Conservation (phyloP, 1,284 basidiomycete genomes). For the Neonothopanus nambi region DNA sequence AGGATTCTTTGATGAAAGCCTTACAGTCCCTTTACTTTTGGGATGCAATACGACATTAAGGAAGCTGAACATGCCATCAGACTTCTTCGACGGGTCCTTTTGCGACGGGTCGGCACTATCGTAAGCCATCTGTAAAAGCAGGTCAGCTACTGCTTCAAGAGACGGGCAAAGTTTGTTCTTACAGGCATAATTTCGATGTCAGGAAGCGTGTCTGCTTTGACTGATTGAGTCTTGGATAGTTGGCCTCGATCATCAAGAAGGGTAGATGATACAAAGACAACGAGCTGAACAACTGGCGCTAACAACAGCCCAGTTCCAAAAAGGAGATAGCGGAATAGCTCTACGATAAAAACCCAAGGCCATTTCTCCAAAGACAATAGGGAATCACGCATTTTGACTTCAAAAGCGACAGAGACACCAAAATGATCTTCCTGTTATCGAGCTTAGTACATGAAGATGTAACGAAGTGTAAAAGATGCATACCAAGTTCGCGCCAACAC, state of each 20-base stretch:
- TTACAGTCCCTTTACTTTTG: slow-evolving; percentile 11
- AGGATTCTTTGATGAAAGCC: slow-evolving; percentile 11
- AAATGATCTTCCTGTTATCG: slow-evolving; percentile 12
- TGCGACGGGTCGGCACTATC: slow-evolving; percentile 1
- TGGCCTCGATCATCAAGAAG: slow-evolving; percentile 7
- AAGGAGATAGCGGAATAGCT: slow-evolving; percentile 13
- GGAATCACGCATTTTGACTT: slow-evolving; percentile 8
- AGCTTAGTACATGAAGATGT: no score
- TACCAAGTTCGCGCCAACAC: slow-evolving; percentile 17
- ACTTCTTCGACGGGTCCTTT: background rate
- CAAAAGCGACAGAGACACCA: slow-evolving; percentile 10
- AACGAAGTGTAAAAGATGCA: background rate
- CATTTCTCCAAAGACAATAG: slow-evolving; percentile 1
- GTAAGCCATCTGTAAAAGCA: slow-evolving; percentile 1
- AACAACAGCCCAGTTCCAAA: slow-evolving; percentile 15
- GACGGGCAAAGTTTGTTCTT: background rate
- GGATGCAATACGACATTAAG: slow-evolving; percentile 13
- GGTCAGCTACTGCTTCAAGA: background rate
- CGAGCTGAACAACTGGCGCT: slow-evolving; percentile 9
- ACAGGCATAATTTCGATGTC: slow-evolving; percentile 20
- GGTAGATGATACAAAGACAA: slow-evolving; percentile 9
- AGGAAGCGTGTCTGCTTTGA: slow-evolving; percentile 6
- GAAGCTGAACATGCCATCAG: slow-evolving; percentile 12
- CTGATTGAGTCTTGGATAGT: background rate
- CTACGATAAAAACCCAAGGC: slow-evolving; percentile 10